Conservation (phyloP, 345 rosid species). For the Gossypium rotundifolium region DNA sequence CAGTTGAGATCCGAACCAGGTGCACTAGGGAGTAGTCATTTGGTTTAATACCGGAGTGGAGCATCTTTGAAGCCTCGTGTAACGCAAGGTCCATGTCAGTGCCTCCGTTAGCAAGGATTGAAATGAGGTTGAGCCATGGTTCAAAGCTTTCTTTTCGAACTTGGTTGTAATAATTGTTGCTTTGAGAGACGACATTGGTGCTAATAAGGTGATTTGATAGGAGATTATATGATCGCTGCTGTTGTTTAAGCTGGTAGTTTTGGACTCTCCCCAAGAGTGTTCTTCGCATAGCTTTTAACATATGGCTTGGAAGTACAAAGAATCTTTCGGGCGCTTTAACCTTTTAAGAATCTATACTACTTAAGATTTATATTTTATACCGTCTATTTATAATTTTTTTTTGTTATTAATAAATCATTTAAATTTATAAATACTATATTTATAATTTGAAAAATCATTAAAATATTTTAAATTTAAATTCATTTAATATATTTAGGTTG, state of each 20-base stretch:
- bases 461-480: too few relatives aligned
- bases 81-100: conserved; percentile 19
- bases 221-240: conserved; percentile 3
- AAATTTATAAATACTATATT: too few relatives aligned
- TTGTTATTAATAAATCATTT: too few relatives aligned
- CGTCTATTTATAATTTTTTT: too few relatives aligned
- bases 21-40: conserved; percentile 36
- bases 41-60: conserved; percentile 32
- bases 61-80: conserved; percentile 25
- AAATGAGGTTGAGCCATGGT: conserved; percentile 18
- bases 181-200: background rate
- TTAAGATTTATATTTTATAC: background rate
- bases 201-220: background rate
- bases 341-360: background rate
- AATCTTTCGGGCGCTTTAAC: background rate
- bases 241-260: conserved; percentile 10
- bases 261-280: conserved; percentile 11
- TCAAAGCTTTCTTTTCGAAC: background rate
- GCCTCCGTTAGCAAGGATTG: conserved; percentile 27
- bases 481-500: too few relatives aligned
- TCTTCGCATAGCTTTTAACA: conserved; percentile 22
- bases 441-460: too few relatives aligned
- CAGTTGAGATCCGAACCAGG: conserved; percentile 48
- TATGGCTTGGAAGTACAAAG: background rate
- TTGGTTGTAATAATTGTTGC: background rate